phyloP scores from a whole-genome alignment of 441 rosid species.

The Aleurites moluccanus region DNA sequence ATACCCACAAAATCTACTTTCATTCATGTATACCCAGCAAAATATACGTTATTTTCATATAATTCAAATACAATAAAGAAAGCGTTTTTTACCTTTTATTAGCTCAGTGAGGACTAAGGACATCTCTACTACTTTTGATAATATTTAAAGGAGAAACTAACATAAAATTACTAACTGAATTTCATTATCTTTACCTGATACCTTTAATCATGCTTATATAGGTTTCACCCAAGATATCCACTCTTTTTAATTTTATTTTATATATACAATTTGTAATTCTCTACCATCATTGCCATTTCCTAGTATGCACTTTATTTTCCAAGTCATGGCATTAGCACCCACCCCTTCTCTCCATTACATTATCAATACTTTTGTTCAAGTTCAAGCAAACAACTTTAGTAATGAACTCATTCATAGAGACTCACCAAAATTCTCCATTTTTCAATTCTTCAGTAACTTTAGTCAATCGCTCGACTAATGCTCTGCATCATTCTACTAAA shows the following conservation, averaged over 20 bases:
- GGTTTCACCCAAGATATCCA: neutral
- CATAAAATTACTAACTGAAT: neutral
- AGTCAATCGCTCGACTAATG: conserved; percentile 16
- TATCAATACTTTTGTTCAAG: neutral
- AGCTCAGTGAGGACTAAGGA: too few relatives aligned
- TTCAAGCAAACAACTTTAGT: neutral
- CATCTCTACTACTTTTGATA: neutral
- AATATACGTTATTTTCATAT: too few relatives aligned
- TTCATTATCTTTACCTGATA: neutral
- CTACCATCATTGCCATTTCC: neutral
- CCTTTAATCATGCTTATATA: neutral
- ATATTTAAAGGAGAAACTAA: too few relatives aligned
- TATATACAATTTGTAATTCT: neutral
- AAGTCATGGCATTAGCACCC: neutral
- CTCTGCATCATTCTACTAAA: conserved; percentile 24
- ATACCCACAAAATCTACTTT: too few relatives aligned
- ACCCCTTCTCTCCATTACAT: neutral
- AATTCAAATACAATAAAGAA: too few relatives aligned
- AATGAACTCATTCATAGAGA: conserved; percentile 27
- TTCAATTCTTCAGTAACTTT: conserved; percentile 21
- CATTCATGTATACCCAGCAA: too few relatives aligned
- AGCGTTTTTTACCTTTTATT: too few relatives aligned
- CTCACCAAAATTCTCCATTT: conserved; percentile 34
- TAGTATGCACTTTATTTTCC: neutral
- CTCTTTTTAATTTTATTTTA: neutral